Base-by-base conservation (phyloP, 2,329 filamentous ascomycete species). In the Botrytis cinerea region DNA sequence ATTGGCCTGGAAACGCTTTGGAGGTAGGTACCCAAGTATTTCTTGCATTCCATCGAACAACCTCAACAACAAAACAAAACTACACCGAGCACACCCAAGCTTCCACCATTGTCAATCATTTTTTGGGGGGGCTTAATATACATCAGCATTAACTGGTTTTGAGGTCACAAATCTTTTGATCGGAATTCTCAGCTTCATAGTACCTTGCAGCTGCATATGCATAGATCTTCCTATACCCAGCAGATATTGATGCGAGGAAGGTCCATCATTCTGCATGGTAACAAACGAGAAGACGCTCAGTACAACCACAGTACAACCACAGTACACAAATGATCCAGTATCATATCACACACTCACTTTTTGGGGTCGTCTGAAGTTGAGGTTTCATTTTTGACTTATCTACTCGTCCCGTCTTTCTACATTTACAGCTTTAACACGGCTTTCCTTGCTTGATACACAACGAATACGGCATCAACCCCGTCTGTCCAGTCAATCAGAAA, bases 181-280 rank as follows among this genome's bases (percentile, higher is more conserved):
- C 25, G n/a, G 18, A 28, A 40, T 40, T 60, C 67, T 43, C 72
- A 71, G 28, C 71, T 70, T 70, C 57, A 43, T n/a, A 4, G 43
- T 68, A 18, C 64, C 57, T 46, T 71, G 72, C 59, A 66, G 62
- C 22, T 57, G 64, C 43, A 72, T 54, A 72, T 54, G 48, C 62
- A 60, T 57, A 68, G 64, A 68, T 68, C 66, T 68, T 68, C 66
- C 64, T 57, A n/a, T 68, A n/a, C 64, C 64, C 32, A 62, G 46
- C 64, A 68, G 35, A 68, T 68, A 57, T 38, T 14, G 9, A 72
- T 68, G 70, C 48, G n/a, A 59, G 62, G 51, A 62, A 59, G 48
- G 51, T 43, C 61, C 66, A 46, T 67, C 43, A 25, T 35, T 45
- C 57, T n/a, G 54, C 16, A 48, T 54, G 54, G 32, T 46, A 54